A percentile compares a stretch with the other conserved stretches of the same genome.
Evolutionary conservation across 768 basidiomycete species (phyloP).

Genomic region (Rhizopogon vinicolor): DNA sequence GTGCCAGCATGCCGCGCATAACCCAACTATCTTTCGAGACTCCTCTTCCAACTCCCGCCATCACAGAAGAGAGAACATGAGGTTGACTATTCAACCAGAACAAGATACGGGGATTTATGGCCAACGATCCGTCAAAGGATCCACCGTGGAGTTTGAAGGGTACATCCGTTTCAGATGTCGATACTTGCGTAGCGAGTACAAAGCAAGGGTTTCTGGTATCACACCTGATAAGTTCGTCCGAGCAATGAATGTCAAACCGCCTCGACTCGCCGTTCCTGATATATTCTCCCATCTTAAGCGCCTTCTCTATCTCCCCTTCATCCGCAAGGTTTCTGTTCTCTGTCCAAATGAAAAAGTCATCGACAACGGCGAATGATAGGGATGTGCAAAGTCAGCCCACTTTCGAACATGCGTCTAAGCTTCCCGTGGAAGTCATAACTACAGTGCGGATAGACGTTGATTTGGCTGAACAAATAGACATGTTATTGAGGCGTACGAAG

Average conservation of each 20-base stretch:
- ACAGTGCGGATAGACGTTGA: slow-evolving; percentile 5
- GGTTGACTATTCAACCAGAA: not conserved
- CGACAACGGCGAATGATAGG: not conserved
- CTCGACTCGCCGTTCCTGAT: slow-evolving; percentile 70
- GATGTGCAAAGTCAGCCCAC: slow-evolving; percentile 33
- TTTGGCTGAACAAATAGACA: slow-evolving; percentile 1
- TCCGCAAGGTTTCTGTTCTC: slow-evolving; percentile 67
- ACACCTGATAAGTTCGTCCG: not conserved
- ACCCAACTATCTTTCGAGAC: not conserved
- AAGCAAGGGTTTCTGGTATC: slow-evolving; percentile 65
- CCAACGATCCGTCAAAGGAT: slow-evolving; percentile 4
- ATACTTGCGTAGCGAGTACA: slow-evolving; percentile 82
- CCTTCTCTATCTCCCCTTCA: slow-evolving; percentile 69
- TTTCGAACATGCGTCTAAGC: slow-evolving; percentile 69
- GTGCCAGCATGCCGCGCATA: not conserved
- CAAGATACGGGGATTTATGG: not conserved
- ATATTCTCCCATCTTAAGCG: slow-evolving; percentile 72
- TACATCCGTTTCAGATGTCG: slow-evolving; percentile 76
- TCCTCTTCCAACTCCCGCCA: not conserved
- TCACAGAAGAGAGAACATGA: not conserved
- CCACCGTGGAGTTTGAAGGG: slow-evolving; percentile 24
- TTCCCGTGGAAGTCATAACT: slow-evolving; percentile 79
- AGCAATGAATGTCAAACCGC: not conserved
- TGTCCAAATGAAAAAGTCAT: slow-evolving; percentile 20
- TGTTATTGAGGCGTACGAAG: slow-evolving; percentile 48